These are phyloP conservation scores for Chaetomium fimeti DNA, from an alignment of 495 filamentous ascomycete genomes.

Conservation along the genomic window DNA sequence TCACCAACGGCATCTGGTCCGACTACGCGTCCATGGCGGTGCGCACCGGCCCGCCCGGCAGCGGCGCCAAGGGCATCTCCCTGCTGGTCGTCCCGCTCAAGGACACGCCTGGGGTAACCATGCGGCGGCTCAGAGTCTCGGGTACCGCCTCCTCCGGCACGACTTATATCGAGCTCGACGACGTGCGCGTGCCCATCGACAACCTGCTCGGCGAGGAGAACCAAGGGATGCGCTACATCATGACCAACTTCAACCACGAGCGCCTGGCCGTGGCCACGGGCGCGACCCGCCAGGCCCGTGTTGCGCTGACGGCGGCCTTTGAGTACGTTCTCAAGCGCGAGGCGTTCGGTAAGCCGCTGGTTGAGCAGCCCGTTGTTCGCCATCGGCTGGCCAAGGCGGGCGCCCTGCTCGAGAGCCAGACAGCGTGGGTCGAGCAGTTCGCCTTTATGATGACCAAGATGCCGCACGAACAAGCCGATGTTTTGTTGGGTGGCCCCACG, in stretches of 20 bases:
- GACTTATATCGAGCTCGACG: conserved; percentile 73
- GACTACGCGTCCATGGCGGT: conserved; percentile 73
- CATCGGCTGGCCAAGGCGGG: conserved; percentile 70
- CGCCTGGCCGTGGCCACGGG: conserved; percentile 64
- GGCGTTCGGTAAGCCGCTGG: conserved; percentile 69
- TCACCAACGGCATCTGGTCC: conserved; percentile 76
- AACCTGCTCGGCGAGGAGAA: conserved; percentile 73
- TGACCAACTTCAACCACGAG: conserved; percentile 87
- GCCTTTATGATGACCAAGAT: conserved; percentile 67
- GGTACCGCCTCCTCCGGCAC: conserved; percentile 65
- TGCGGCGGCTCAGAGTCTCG: conserved; percentile 61
- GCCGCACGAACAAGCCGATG: conserved; percentile 60
- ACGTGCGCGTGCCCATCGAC: conserved; percentile 64
- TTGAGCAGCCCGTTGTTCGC: conserved; percentile 72
- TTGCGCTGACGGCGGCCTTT: conserved; percentile 64
- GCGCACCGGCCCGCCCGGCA: conserved; percentile 63
- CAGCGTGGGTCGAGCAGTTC: conserved; percentile 73
- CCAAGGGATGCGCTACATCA: conserved; percentile 70
- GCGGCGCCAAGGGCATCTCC: conserved; percentile 60
- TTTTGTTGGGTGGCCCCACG: conserved; percentile 65
- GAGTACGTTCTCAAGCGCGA: conserved; percentile 69
- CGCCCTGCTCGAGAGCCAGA: conserved; percentile 65
- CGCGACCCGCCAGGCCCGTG: conserved; percentile 60
- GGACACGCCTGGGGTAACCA: conserved; percentile 58
- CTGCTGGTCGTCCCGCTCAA: conserved; percentile 68